Evolutionary conservation across 192 early-diverging fungal genomes (phyloP).

Genomic region (Endogone sp.): DNA sequence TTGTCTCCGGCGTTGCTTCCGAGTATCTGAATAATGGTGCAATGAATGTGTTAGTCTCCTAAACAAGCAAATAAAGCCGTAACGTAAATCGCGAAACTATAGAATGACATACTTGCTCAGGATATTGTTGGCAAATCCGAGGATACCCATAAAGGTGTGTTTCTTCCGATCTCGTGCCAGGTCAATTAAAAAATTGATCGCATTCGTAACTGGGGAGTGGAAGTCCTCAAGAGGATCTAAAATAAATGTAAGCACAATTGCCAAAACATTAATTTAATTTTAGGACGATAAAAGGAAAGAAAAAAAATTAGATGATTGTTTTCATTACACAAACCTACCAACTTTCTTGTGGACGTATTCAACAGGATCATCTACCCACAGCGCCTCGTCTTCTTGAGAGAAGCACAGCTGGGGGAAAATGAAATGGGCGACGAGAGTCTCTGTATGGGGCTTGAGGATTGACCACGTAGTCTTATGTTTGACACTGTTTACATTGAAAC

Average conservation of each 20-base stretch:
- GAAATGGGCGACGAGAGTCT: constrained; percentile 79
- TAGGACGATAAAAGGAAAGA: too few relatives aligned
- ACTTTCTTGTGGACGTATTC: constrained; percentile 85
- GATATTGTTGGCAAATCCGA: constrained; percentile 74
- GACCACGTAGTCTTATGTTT: constrained; percentile 89
- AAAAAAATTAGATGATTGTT: constrained; percentile 14
- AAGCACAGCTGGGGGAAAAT: constrained; percentile 95
- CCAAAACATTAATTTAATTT: background rate
- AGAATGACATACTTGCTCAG: constrained; percentile 66
- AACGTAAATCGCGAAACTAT: too few relatives aligned
- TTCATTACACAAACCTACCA: constrained; percentile 30
- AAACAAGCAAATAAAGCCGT: background rate
- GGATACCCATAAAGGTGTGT: constrained; percentile 73
- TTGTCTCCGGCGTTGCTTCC: constrained; percentile 60
- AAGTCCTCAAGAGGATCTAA: constrained; percentile 84
- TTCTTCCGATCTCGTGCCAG: constrained; percentile 77
- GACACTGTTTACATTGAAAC: constrained; percentile 46
- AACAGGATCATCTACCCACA: constrained; percentile 91
- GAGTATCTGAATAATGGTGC: constrained; percentile 1
- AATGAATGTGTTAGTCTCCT: background rate
- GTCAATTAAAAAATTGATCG: constrained; percentile 71
- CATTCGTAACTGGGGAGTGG: constrained; percentile 67
- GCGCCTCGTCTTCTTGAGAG: constrained; percentile 73
- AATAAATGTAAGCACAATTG: background rate
- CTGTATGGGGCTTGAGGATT: constrained; percentile 81